Evolutionary conservation across 257 asterid genomes (phyloP), one percentile per base, ranked within the genome.

Genomic region (Jaltomata sinuosa): DNA sequence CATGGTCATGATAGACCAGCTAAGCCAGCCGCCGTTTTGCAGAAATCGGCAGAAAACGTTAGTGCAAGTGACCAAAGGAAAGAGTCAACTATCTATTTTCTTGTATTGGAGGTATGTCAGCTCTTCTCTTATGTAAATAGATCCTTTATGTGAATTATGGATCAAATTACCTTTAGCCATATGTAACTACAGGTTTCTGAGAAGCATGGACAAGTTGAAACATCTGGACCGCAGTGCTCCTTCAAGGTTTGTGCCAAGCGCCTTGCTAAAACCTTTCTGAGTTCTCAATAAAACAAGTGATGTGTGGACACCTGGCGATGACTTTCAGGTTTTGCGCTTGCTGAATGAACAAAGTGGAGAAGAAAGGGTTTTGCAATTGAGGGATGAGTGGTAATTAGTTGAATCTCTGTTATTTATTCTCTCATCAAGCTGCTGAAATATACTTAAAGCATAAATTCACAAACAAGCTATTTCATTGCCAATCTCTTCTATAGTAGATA

Each of bases 291-390:
- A 53, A 79, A 79, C 88, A 57, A 81, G 79, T 77, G 47, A 87
- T 21, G 27, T 83, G 34, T 77, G 49, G 61, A 83, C 69, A 81
- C 38, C 85, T 52, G 54, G 34, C 69, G 54, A 47, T 79, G 88
- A 77, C 84, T 84, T 85, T 65, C 90, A 96, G 99, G 92, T 88
- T 81, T 81, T 94, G 88, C 98, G 93, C 84, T 91, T 96, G 86
- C 87, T 96, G 86, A 93, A 94, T 85, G 99, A 96, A 87, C 93
- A 92, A 87, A 92, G 90, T 84, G 98, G 98, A 89, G 93, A 90
- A 80, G 98, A 96, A 89, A 89, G 91, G 84, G 87, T 86, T 69
- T 93, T 90, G 89, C 95, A 91, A 15, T 86, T 96, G 90, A 88
- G 94, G 96, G 98, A 94, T 86, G 97, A 93, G 85, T 96, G 99